Evolutionary conservation across 2,329 filamentous ascomycete genomes (phyloP).

Genomic region (Xylogone sp.): DNA sequence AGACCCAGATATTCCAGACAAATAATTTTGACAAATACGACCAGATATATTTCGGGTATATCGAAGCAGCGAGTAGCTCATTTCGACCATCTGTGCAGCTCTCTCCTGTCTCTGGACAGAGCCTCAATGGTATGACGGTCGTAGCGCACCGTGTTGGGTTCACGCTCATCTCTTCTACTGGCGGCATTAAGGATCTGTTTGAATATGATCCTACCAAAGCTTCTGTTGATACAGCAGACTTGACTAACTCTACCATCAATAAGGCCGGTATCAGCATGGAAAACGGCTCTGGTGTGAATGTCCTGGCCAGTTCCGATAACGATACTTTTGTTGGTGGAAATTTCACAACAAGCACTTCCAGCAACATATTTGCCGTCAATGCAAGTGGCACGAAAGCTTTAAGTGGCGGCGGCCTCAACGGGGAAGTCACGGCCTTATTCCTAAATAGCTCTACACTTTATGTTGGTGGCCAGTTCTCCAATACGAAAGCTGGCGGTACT

Average conservation of each 20-base stretch:
- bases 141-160: conserved; percentile 91
- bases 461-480: conserved; percentile 80
- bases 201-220: conserved; percentile 73
- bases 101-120: conserved; percentile 62
- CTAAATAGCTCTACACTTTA: conserved; percentile 64
- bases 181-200: conserved; percentile 83
- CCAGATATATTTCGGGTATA: conserved; percentile 78
- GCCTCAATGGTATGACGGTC: conserved; percentile 61
- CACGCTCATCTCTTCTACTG: conserved; percentile 66
- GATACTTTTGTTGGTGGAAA: conserved; percentile 78
- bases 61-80: conserved; percentile 68
- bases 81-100: conserved; percentile 83
- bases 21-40: conserved; percentile 98
- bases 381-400: conserved; percentile 58
- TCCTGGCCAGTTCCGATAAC: conserved; percentile 62
- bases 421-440: conserved; percentile 69
- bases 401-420: conserved; percentile 73
- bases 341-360: conserved; percentile 65
- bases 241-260: conserved; percentile 72
- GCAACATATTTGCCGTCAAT: conserved; percentile 75
- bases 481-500: conserved; percentile 58
- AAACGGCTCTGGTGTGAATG: conserved; percentile 62
- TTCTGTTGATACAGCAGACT: conserved; percentile 55
- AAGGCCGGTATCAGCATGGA: conserved; percentile 69
- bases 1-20: conserved; percentile 74